A percentile compares a stretch with the other conserved stretches of the same genome.
These are phyloP conservation scores for Diplocarpon mali DNA, from an alignment of 2,329 filamentous ascomycete genomes.

Conservation along the genomic window DNA sequence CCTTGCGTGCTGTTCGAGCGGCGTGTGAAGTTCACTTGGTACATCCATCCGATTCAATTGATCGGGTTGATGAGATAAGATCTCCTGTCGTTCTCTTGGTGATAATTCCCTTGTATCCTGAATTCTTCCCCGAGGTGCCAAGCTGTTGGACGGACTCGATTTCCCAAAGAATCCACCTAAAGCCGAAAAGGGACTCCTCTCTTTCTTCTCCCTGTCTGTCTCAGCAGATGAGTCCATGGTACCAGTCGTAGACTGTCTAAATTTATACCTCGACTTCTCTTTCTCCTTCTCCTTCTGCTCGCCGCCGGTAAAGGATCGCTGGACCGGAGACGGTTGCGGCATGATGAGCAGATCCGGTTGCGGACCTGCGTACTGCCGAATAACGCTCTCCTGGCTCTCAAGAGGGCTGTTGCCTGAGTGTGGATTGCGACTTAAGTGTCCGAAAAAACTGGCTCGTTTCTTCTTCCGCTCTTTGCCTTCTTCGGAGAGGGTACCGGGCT, in stretches of 20 bases:
- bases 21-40: not conserved
- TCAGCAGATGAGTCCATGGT: slow-evolving; percentile 2
- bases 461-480: slow-evolving; percentile 31
- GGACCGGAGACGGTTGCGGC: slow-evolving; percentile 19
- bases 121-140: not conserved
- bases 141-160: slow-evolving; percentile 7
- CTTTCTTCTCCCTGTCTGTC: slow-evolving; percentile 8
- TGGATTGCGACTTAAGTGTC: slow-evolving; percentile 17
- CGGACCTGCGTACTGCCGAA: slow-evolving; percentile 23
- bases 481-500: slow-evolving; percentile 32
- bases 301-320: slow-evolving; percentile 30
- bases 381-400: slow-evolving; percentile 26
- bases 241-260: slow-evolving; percentile 15
- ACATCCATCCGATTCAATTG: slow-evolving; percentile 1
- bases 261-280: not conserved
- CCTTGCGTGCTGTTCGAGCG: not conserved
- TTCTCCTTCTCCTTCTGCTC: slow-evolving; percentile 18
- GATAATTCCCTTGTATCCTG: slow-evolving; percentile 12
- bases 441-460: slow-evolving; percentile 32
- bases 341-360: slow-evolving; percentile 21
- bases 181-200: slow-evolving; percentile 38
- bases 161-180: slow-evolving; percentile 21
- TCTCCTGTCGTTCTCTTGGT: slow-evolving; percentile 11
- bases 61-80: slow-evolving; percentile 1
- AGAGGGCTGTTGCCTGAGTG: slow-evolving; percentile 18